These are phyloP conservation scores for Gypsophila paniculata DNA, from an alignment of 179 eudicot genomes.

Conservation along the genomic window DNA sequence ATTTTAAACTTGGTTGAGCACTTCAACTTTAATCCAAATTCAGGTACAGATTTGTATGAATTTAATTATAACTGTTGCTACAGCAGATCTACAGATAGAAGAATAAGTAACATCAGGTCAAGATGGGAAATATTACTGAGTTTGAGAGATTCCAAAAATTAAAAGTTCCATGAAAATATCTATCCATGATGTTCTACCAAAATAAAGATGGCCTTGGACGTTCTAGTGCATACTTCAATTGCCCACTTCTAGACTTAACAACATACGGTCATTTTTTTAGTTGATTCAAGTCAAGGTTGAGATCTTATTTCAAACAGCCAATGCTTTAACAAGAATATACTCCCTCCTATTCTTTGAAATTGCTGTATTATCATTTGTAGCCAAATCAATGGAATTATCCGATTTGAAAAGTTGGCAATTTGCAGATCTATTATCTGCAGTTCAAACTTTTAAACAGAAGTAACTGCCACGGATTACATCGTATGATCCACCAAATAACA, in stretches of 20 bases:
- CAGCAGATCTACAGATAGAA: not conserved
- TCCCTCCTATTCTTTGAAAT: too few species aligned
- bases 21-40: not conserved
- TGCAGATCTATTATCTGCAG: not conserved
- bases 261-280: not conserved
- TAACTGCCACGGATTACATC: too few species aligned
- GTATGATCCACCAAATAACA: too few species aligned
- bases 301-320: not conserved
- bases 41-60: not conserved
- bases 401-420: not conserved
- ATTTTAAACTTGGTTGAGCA: not conserved
- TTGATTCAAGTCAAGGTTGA: not conserved
- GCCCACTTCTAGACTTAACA: not conserved
- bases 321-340: too few species aligned
- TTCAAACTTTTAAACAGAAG: too few species aligned
- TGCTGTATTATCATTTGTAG: not conserved
- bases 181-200: too few species aligned
- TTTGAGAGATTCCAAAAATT: not conserved
- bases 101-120: conserved; percentile 6
- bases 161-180: not conserved
- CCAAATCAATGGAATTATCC: not conserved
- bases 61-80: not conserved
- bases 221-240: not conserved
- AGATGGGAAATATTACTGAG: not conserved
- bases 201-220: too few species aligned